A percentile compares a stretch with the other conserved stretches of the same genome.
Evolutionary conservation across 140 eudicot genomes (phyloP).

Genomic region (Flaveria floridana): DNA sequence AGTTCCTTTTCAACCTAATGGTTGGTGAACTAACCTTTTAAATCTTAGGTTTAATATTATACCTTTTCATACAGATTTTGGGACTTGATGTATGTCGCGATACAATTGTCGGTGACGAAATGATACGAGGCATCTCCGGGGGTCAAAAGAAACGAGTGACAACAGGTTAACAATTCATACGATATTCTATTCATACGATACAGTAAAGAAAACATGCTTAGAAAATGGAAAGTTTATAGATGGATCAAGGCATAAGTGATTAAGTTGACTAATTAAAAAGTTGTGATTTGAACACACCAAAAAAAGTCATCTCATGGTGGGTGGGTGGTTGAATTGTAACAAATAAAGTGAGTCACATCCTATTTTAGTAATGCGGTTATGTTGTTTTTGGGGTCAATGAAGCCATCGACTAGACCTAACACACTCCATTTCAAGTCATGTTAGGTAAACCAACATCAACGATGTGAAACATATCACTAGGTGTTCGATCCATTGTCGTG

Average conservation of each 20-base stretch:
- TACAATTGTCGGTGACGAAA: constrained; percentile 93
- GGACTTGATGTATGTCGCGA: constrained; percentile 96
- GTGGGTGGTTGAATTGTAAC: constrained; percentile 34
- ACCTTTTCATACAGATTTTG: constrained; percentile 53
- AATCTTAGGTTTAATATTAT: not conserved
- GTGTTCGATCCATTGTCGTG: constrained; percentile 1
- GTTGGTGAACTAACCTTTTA: constrained; percentile 36
- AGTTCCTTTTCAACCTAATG: constrained; percentile 21
- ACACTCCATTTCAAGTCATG: constrained; percentile 23
- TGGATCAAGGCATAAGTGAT: not conserved
- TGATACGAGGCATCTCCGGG: constrained; percentile 90
- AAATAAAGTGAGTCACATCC: constrained; percentile 31
- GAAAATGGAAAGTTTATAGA: not conserved
- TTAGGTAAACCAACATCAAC: constrained; percentile 36
- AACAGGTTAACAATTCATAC: constrained; percentile 54
- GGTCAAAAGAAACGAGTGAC: constrained; percentile 96
- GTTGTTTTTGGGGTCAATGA: constrained; percentile 9
- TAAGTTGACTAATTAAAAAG: not conserved
- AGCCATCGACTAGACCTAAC: constrained; percentile 29
- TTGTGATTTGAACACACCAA: constrained; percentile 23
- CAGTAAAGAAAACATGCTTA: not conserved
- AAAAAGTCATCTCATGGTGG: constrained; percentile 32
- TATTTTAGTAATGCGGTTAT: constrained; percentile 26
- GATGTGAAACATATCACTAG: constrained; percentile 19
- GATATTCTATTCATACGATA: not conserved